Evolutionary conservation across 2,329 filamentous ascomycete genomes (phyloP).

Genomic region (Chaetomium globosum): DNA sequence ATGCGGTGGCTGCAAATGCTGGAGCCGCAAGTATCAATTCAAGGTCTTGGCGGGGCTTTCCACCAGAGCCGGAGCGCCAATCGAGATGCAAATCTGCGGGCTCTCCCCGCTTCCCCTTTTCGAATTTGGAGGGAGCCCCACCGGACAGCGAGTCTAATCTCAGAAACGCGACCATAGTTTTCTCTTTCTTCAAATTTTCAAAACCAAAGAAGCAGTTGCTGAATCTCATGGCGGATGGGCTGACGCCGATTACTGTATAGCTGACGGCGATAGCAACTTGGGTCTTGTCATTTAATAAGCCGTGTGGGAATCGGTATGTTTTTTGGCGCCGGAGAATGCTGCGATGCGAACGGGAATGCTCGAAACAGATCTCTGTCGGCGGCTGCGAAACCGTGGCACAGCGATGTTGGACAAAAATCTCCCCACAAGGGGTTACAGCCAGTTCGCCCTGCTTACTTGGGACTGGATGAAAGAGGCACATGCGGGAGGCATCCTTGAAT

Average conservation of each 20-base stretch:
- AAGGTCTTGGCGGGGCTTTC: slow-evolving; percentile 1
- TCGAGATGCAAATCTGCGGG: not conserved
- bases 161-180: not conserved
- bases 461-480: not conserved
- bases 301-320: slow-evolving; percentile 1
- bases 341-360: slow-evolving; percentile 11
- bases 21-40: slow-evolving; percentile 6
- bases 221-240: not conserved
- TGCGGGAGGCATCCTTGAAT: not conserved
- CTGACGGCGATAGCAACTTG: not conserved
- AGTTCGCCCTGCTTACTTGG: slow-evolving; percentile 16
- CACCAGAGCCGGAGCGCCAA: not conserved
- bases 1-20: slow-evolving; percentile 11
- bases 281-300: not conserved
- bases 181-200: not conserved
- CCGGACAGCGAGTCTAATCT: not conserved
- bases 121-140: not conserved
- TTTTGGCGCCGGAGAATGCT: slow-evolving; percentile 1
- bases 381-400: slow-evolving; percentile 21
- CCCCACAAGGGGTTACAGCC: slow-evolving; percentile 1
- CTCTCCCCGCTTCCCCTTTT: slow-evolving; percentile 1
- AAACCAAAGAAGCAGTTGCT: not conserved
- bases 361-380: slow-evolving; percentile 17
- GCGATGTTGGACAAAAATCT: not conserved
- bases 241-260: not conserved